Base-by-base conservation (phyloP, 495 filamentous ascomycete species). In the Neurospora hispaniola region DNA sequence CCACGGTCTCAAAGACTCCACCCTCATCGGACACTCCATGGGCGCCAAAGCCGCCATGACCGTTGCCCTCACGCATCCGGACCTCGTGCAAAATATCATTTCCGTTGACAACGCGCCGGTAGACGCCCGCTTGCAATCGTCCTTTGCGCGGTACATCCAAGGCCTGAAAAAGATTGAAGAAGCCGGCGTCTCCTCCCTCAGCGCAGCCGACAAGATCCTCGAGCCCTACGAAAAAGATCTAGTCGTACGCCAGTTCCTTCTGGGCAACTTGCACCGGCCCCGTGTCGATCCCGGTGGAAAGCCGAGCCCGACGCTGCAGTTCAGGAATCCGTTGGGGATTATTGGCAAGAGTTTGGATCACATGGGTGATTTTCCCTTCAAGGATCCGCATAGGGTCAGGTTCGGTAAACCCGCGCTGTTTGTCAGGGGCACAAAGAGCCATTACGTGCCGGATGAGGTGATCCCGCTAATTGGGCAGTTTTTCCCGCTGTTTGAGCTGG, bases 11-110 rank as follows among this genome's bases (percentile, higher is more conserved):
- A 84, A 86, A 43, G 84, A 91, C 39, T 83, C 89, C 3, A 92
- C 92, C 0, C 82, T 99, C 7, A 94, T 99, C 76, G 96, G 96
- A 0, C 96, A 99, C 83, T 97, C 94, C 1, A 99, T 99, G 95
- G 96, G 96, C 70, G 96, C 96, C 44, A 99, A 99, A 86, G 89
- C 91, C 4, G 95, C 93, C 70, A 97, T 98, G 95, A 86, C 92
- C 0, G 86, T 98, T 42, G 92, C 94, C 41, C 88, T 99, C 18
- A 84, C 86, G 39, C 82, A 86, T 0, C 92, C 93, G 0, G 80
- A 87, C 14, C 83, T 90, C 0, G 84, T 97, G 43, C 85, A 85
- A 2, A 87, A 88, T 75, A 78, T 99, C 38, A 86, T 99, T 23
- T 84, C 93, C 5, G 94, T 98, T 6, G 96, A 99, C 84, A 99